Percentiles rank a stretch among this genome's conserved stretches.
phyloP scores from a whole-genome alignment of 2,329 filamentous ascomycete species.

The Aspergillus aculeatinus region DNA sequence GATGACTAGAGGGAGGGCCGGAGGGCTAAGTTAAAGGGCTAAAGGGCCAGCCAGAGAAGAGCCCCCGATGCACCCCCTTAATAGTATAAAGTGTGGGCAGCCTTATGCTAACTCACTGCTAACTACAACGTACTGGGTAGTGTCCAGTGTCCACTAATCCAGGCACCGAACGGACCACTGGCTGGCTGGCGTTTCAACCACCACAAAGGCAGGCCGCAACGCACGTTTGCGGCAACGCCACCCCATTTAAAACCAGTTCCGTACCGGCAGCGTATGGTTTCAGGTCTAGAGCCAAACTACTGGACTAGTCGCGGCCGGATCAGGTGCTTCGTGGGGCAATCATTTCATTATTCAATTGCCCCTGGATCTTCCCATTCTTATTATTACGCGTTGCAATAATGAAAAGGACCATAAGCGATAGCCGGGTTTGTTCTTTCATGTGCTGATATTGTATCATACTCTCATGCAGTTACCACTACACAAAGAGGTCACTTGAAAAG shows the following conservation, averaged over 20 bases:
- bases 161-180: not conserved
- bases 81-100: not conserved
- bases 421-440: not conserved
- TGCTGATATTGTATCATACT: not conserved
- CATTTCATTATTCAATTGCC: not conserved
- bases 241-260: slow-evolving; percentile 8
- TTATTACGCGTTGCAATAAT: no score
- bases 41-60: no score
- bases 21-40: no score
- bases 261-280: slow-evolving; percentile 12
- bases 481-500: not conserved
- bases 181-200: not conserved
- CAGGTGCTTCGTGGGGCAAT: slow-evolving; percentile 9
- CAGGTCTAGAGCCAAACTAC: slow-evolving; percentile 7
- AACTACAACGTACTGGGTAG: no score
- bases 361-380: not conserved
- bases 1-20: not conserved
- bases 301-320: slow-evolving; percentile 2
- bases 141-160: not conserved
- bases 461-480: not conserved
- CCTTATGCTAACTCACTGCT: not conserved
- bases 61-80: not conserved
- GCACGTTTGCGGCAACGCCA: slow-evolving; percentile 17
- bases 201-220: not conserved
- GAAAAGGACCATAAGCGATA: no score